Evolutionary conservation across 169 alveolate species (phyloP), one percentile per base, ranked within the genome.

Genomic region (Eimeria maxima): DNA sequence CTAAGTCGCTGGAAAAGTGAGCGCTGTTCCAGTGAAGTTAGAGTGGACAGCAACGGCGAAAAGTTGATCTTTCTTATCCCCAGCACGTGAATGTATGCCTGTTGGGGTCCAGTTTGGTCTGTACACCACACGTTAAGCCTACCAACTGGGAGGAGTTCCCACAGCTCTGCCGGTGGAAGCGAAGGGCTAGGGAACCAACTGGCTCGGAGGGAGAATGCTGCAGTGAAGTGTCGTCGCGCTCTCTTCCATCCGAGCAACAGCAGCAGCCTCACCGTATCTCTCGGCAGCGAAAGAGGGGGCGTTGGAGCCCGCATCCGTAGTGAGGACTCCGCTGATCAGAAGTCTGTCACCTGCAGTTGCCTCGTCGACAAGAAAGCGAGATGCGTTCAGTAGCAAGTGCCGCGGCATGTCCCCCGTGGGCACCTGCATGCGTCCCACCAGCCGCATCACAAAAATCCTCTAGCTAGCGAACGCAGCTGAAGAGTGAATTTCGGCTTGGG

Each of bases 311-410:
- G 38, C 98, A 96, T 95, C 73, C 60, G 97, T 86, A 1, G 97
- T 95, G 55, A 95, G 78, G 45, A 99, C 99, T 2, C 99, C 99
- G 65, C 98, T 99, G 22, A 99, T 98, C 57, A 97, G 98, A 13
- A 99, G 99, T 93, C 99, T 98, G 90, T 99, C 99, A 22, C 99
- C 99, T 24, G 99, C 99, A 47, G 98, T 97, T 88, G 99, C 99
- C 95, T 97, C 97, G 95, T 99, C 99, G 22, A 99, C 99, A 95
- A 99, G 97, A 91, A 98, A 97, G 88, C 99, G 97, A 38, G 98
- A 99, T 98, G 96, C 99, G 97, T 96, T 98, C 96, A 89, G 98
- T 95, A 93, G 98, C 95, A 98, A 96, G 97, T 91, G 99, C 95
- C 99, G 96, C 16, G 99, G 99, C 99, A 98, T 98, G 89, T 98